phyloP scores from a whole-genome alignment of 1,284 basidiomycete genomes.

The Tilletia setariae region DNA sequence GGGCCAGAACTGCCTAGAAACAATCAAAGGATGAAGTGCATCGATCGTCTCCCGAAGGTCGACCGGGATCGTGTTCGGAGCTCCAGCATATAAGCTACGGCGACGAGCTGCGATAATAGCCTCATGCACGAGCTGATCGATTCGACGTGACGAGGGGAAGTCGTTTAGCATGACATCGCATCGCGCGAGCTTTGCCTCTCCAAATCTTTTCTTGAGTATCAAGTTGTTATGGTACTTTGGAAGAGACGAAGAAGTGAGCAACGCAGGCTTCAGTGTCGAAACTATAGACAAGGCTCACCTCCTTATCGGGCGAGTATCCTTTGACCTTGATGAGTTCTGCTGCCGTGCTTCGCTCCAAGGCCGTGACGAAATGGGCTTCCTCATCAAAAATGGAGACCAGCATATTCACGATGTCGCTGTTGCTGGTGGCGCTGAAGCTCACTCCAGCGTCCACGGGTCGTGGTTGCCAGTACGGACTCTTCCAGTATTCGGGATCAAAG shows the following conservation, averaged over 20 bases:
- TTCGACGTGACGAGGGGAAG: constrained; percentile 34
- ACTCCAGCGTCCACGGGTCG: constrained; percentile 27
- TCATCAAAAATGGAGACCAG: constrained; percentile 53
- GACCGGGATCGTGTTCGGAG: not conserved
- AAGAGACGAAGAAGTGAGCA: not conserved
- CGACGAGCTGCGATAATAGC: not conserved
- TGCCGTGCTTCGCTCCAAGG: constrained; percentile 48
- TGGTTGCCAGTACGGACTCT: constrained; percentile 24
- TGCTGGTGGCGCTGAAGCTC: constrained; percentile 41
- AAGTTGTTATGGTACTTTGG: constrained; percentile 45
- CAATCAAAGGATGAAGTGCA: constrained; percentile 41
- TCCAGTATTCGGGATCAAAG: not conserved
- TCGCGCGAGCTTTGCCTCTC: constrained; percentile 42
- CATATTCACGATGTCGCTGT: constrained; percentile 48
- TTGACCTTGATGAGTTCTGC: constrained; percentile 44
- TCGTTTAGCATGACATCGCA: constrained; percentile 54
- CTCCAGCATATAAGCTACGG: not conserved
- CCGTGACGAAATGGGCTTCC: constrained; percentile 42
- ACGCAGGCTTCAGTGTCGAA: not conserved
- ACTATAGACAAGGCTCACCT: constrained; percentile 20
- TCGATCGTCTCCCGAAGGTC: constrained; percentile 19
- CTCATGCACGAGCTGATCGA: constrained; percentile 25
- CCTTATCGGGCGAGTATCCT: constrained; percentile 38
- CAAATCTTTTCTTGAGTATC: constrained; percentile 50
- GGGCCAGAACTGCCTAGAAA: constrained; percentile 52